A percentile compares a stretch with the other conserved stretches of the same genome.
Evolutionary conservation across 108 stramenopile genomes (phyloP).

Genomic region (Cyclotella kingstonii): DNA sequence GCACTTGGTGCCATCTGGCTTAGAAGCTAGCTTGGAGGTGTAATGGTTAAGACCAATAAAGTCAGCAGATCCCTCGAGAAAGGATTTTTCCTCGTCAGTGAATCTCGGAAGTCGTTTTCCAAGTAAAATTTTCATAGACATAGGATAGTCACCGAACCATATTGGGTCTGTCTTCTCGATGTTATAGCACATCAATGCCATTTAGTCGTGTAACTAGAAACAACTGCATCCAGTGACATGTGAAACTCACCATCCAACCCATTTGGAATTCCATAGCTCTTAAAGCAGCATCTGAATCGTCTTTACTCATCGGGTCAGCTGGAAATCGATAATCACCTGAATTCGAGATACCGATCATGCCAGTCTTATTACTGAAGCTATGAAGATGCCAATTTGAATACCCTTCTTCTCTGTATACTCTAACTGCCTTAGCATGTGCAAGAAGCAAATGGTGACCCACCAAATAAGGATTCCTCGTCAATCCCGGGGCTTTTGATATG

Average conservation of each 20-base stretch:
- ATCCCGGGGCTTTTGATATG: constrained; percentile 88
- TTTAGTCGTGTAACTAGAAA: neutral
- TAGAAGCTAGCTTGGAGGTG: constrained; percentile 55
- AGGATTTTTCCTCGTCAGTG: constrained; percentile 51
- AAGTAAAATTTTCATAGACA: constrained; percentile 62
- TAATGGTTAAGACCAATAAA: constrained; percentile 95
- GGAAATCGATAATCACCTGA: constrained; percentile 85
- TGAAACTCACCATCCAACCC: constrained; percentile 67
- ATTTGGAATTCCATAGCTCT: constrained; percentile 86
- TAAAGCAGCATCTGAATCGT: constrained; percentile 73
- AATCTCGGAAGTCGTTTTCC: constrained; percentile 78
- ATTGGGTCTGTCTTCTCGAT: constrained; percentile 54
- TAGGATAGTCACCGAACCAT: constrained; percentile 83
- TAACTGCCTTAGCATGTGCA: constrained; percentile 84
- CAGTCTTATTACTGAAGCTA: constrained; percentile 32
- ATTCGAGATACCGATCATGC: constrained; percentile 82
- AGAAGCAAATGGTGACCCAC: constrained; percentile 83
- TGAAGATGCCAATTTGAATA: constrained; percentile 10
- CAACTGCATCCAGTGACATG: neutral
- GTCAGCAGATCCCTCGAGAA: constrained; percentile 67
- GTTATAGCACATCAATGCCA: neutral
- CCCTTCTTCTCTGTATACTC: constrained; percentile 66
- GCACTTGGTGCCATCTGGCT: constrained; percentile 28
- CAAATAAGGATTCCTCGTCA: constrained; percentile 56
- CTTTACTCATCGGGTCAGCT: constrained; percentile 20